A percentile compares a stretch with the other conserved stretches of the same genome.
These are phyloP conservation scores for Phialophora tarda DNA, from an alignment of 2,329 filamentous ascomycete genomes.

Conservation along the genomic window DNA sequence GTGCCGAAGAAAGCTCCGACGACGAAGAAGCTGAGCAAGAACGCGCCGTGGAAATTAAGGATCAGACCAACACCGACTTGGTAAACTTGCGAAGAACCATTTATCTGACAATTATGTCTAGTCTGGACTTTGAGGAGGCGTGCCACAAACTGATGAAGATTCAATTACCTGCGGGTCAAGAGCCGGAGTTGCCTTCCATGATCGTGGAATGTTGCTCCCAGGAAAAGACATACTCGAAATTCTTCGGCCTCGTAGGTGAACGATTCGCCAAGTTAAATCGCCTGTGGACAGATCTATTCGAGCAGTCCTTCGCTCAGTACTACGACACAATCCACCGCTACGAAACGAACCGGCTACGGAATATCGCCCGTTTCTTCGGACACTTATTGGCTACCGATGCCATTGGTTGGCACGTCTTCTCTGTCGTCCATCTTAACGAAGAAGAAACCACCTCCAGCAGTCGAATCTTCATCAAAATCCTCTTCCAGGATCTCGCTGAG, in stretches of 20 bases:
- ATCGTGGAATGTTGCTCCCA: conserved; percentile 96
- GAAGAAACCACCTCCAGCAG: conserved; percentile 96
- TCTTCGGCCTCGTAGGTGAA: conserved; percentile 92
- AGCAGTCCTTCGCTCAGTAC: conserved; percentile 87
- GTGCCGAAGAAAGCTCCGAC: conserved; percentile 63
- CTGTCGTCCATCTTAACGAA: conserved; percentile 86
- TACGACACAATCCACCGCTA: conserved; percentile 98
- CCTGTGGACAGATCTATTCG: conserved; percentile 91
- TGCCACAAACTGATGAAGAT: conserved; percentile 97
- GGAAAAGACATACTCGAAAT: conserved; percentile 96
- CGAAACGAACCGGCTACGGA: conserved; percentile 92
- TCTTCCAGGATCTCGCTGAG: conserved; percentile 91
- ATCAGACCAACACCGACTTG: conserved; percentile 94
- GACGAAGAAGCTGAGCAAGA: conserved; percentile 78
- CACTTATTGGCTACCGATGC: conserved; percentile 87
- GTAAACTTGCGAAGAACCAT: conserved; percentile 93
- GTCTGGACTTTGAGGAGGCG: conserved; percentile 93
- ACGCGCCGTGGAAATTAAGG: conserved; percentile 91
- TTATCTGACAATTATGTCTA: conserved; percentile 97
- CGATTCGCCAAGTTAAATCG: conserved; percentile 95
- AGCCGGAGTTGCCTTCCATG: conserved; percentile 93
- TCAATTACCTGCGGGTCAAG: conserved; percentile 82
- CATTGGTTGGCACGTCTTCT: conserved; percentile 89
- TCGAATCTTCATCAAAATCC: conserved; percentile 97
- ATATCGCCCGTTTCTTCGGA: conserved; percentile 93